These are phyloP conservation scores for Artemisia tridentata DNA, from an alignment of 129 eudicot species.

Conservation along the genomic window DNA sequence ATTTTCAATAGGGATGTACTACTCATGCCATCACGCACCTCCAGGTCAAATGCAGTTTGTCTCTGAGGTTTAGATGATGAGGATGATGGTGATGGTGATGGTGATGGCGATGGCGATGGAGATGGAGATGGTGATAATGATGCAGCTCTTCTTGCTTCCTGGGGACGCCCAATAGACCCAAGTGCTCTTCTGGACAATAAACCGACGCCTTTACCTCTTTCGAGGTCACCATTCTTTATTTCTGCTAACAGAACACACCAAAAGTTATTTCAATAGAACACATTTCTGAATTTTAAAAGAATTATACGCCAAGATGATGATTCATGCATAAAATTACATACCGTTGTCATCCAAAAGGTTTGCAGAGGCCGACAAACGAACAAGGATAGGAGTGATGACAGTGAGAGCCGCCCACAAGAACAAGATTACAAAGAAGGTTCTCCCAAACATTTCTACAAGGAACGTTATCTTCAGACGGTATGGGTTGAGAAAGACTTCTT, in stretches of 20 bases:
- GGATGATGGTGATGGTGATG: slow-evolving; percentile 31
- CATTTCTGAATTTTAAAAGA: slow-evolving; percentile 6
- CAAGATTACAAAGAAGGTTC: slow-evolving; percentile 53
- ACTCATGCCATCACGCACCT: slow-evolving; percentile 1
- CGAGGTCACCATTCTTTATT: slow-evolving; percentile 11
- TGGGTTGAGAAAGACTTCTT: slow-evolving; percentile 32
- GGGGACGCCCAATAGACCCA: slow-evolving; percentile 20
- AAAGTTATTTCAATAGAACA: neutral
- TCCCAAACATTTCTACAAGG: slow-evolving; percentile 49
- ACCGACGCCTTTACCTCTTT: slow-evolving; percentile 12
- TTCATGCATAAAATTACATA: slow-evolving; percentile 11
- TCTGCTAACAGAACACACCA: slow-evolving; percentile 39
- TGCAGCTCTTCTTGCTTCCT: slow-evolving; percentile 8
- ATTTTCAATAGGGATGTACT: neutral
- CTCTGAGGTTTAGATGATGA: slow-evolving; percentile 16
- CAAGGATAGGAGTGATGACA: slow-evolving; percentile 60
- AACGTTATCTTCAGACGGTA: slow-evolving; percentile 29
- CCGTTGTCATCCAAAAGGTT: slow-evolving; percentile 33
- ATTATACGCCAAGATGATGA: neutral
- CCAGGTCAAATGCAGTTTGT: slow-evolving; percentile 5
- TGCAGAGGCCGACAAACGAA: slow-evolving; percentile 66
- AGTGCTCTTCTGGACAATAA: slow-evolving; percentile 65
- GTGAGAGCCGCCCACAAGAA: slow-evolving; percentile 71
- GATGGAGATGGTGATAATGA: slow-evolving; percentile 30
- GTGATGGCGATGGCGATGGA: slow-evolving; percentile 27